Base-by-base conservation (phyloP, 106 monocot genomes). In the Acanthochlamys bracteata region DNA sequence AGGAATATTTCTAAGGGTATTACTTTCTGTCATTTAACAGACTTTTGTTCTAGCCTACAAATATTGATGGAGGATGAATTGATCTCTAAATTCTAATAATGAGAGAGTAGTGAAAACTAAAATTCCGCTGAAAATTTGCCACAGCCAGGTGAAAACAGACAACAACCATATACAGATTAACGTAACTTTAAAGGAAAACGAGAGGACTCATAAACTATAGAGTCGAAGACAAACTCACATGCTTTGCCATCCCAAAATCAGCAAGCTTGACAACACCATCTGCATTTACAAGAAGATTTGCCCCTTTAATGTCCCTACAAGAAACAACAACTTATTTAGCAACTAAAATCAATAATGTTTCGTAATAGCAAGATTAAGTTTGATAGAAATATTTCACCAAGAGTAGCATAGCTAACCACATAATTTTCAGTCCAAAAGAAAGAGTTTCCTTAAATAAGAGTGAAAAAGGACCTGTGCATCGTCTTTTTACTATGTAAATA, bases 181-280 rank as follows among this genome's bases (percentile, higher is more conserved):
- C 17, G 49, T 17, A 49, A 49, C 9, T 4, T 4, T 33, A 51
- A 51, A 51, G 51, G n/a, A 39, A 51, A 51, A 51, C 4, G n/a
- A 39, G 22, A 61, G 4, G 9, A 49, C 49, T 49, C 49, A 10
- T 14, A 4, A 49, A 65, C 15, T 17, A 11, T 17, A 49, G 47
- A 41, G 33, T 33, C 33, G 33, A 33, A 68, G 24, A 33, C 53
- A 60, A 45, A 68, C 93, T 86, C 54, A 93, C 93, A 86, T 89
- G 81, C 66, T 94, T 94, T 59, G 89, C 89, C 89, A 84, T 94
- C 49, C 93, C 93, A 84, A 94, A 94, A 64, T 94, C 93, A 47
- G 93, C 93, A 43, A 94, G 76, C 76, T 93, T 93, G 20, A 93
- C 92, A 62, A 85, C 82, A 59, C 92, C 92, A 54, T 73, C 42